These are phyloP conservation scores for Monilinia polystroma DNA, from an alignment of 2,329 filamentous ascomycete species.

Conservation along the genomic window DNA sequence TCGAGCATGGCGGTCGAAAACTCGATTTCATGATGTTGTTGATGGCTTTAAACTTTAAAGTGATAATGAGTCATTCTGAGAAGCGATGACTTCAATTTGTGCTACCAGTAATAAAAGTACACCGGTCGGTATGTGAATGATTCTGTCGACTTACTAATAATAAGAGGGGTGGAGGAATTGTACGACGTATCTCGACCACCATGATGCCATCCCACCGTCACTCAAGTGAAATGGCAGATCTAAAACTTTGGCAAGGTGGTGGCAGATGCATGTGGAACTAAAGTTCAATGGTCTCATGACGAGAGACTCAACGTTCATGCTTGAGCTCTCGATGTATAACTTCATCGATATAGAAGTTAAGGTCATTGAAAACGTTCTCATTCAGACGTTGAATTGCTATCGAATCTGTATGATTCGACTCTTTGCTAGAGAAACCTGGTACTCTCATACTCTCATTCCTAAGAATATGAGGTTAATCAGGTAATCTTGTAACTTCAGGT, in stretches of 20 bases:
- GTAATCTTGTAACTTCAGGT: not conserved
- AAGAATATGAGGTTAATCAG: not conserved
- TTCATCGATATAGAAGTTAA: not conserved
- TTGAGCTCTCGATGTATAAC: no score
- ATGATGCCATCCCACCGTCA: no score
- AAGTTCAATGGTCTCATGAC: no score
- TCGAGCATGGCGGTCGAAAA: not conserved
- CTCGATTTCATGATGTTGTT: not conserved
- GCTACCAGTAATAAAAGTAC: no score
- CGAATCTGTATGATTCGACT: not conserved
- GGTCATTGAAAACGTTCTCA: not conserved
- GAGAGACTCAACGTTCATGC: no score
- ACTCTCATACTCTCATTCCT: not conserved
- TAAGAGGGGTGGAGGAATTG: no score
- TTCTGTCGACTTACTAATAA: not conserved
- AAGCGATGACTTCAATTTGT: not conserved
- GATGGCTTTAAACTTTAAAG: not conserved
- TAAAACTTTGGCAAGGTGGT: no score
- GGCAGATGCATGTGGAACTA: no score
- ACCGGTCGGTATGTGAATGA: no score
- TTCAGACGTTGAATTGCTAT: fast-evolving
- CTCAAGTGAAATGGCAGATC: no score
- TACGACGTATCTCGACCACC: no score
- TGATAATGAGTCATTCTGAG: conserved; percentile 1
- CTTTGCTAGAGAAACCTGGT: not conserved